Evolutionary conservation across 768 basidiomycete species (phyloP).

Genomic region (Exsudoporus frostii): DNA sequence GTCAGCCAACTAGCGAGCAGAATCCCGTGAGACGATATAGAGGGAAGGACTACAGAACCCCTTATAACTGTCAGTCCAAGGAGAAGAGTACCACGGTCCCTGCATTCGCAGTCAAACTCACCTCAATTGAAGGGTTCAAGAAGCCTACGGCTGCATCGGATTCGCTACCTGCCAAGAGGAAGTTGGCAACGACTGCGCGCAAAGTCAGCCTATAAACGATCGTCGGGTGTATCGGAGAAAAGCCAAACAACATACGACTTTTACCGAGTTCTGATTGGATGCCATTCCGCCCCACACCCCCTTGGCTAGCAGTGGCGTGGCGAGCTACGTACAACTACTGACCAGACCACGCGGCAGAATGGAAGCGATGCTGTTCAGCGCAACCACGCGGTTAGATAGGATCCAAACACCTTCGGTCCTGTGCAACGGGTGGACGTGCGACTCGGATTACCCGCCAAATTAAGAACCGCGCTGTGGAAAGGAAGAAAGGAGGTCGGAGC

Average conservation of each 20-base stretch:
- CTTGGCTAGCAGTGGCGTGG: neutral
- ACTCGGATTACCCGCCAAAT: no score
- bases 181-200: neutral
- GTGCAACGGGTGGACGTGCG: neutral
- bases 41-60: neutral
- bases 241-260: neutral
- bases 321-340: neutral
- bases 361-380: conserved; percentile 3
- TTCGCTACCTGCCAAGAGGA: neutral
- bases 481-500: no score
- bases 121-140: neutral
- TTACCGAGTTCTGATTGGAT: conserved; percentile 11
- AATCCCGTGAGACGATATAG: neutral
- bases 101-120: neutral
- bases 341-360: neutral
- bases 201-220: neutral
- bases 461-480: no score
- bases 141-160: neutral
- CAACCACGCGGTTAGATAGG: neutral
- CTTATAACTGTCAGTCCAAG: neutral
- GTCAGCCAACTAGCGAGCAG: neutral
- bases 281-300: neutral
- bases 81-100: neutral
- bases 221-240: conserved; percentile 5
- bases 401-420: neutral